Percentiles rank a stretch among this genome's conserved stretches.
phyloP scores from a whole-genome alignment of 345 rosid genomes.

The Lenwebbia sp. region DNA sequence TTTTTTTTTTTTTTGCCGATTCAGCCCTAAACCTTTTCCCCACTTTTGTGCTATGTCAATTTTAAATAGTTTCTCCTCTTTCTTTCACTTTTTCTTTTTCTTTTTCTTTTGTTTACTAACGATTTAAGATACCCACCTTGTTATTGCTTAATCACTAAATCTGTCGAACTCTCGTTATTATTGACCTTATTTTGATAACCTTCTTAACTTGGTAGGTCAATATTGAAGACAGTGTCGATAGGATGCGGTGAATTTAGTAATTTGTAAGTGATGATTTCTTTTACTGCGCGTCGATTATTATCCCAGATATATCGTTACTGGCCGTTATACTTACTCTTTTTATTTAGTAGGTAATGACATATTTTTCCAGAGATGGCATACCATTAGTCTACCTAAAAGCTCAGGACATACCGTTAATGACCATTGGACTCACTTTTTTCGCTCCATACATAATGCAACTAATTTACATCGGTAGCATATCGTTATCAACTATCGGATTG shows the following conservation, averaged over 20 bases:
- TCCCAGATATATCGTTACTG: background rate
- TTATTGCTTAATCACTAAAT: background rate
- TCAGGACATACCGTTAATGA: background rate
- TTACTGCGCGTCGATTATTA: background rate
- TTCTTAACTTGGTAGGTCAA: background rate
- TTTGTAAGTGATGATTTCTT: background rate
- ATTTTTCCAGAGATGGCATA: background rate
- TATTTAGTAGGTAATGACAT: background rate
- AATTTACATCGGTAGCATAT: background rate
- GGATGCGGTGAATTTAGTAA: background rate
- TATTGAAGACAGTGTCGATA: background rate
- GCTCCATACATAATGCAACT: background rate
- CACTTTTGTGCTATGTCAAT: background rate
- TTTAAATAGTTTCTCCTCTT: background rate
- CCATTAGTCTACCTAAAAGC: background rate
- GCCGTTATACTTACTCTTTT: background rate
- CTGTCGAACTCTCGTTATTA: background rate
- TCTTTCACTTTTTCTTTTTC: background rate
- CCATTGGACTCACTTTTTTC: background rate
- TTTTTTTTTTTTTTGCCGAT: no score
- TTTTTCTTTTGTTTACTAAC: background rate
- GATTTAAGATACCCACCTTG: background rate
- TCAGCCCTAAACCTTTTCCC: no score
- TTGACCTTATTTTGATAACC: background rate
- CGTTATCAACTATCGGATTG: background rate